Conservation (phyloP, 2,329 filamentous ascomycete genomes). For the Colletotrichum spaethianum region DNA sequence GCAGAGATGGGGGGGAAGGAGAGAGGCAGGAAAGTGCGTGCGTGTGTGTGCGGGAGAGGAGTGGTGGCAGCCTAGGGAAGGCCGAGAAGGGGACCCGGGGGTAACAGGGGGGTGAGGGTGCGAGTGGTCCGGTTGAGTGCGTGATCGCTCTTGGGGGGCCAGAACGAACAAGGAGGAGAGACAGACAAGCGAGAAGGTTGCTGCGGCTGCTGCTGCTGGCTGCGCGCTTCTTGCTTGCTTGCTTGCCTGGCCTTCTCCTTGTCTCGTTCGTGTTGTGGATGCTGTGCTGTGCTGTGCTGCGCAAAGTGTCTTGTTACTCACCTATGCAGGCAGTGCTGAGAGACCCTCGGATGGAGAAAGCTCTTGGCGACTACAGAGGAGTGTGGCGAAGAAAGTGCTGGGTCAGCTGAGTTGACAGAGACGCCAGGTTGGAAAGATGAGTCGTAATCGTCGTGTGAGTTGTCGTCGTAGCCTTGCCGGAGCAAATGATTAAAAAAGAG, state of each 20-base stretch:
- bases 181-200: constrained; percentile 12
- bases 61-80: constrained; percentile 37
- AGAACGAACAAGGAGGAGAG: constrained; percentile 5
- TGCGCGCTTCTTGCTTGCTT: constrained; percentile 10
- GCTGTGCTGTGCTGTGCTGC: constrained; percentile 20
- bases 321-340: constrained; percentile 35
- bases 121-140: constrained; percentile 34
- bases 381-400: constrained; percentile 35
- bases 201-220: background rate
- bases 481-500: constrained; percentile 35
- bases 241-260: constrained; percentile 2
- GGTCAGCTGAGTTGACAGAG: constrained; percentile 29
- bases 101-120: constrained; percentile 18
- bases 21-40: constrained; percentile 34
- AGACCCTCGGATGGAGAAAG: constrained; percentile 21
- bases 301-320: constrained; percentile 23
- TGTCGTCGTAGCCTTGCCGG: constrained; percentile 10
- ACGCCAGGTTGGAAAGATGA: constrained; percentile 28
- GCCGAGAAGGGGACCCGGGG: constrained; percentile 32
- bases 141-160: constrained; percentile 27
- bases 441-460: constrained; percentile 38
- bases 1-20: constrained; percentile 36
- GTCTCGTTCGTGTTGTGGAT: background rate
- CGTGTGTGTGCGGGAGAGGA: background rate
- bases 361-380: constrained; percentile 31